A percentile compares a stretch with the other conserved stretches of the same genome.
phyloP scores from a whole-genome alignment of 2,329 filamentous ascomycete genomes.

The Emydomyces testavorans region DNA sequence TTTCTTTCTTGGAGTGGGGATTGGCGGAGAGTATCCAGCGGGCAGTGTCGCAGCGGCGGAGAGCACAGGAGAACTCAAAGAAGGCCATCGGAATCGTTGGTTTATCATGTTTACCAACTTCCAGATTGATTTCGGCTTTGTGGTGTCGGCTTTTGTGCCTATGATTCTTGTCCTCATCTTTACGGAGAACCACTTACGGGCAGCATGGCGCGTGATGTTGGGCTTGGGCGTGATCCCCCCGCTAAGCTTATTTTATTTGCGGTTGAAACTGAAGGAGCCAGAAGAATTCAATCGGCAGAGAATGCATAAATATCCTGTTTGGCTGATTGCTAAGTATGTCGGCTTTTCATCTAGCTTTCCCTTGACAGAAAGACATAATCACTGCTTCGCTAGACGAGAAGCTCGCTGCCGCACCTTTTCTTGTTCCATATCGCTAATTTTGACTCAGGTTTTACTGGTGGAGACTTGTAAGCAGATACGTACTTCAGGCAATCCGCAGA shows the following conservation, averaged over 20 bases:
- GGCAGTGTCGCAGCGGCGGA: constrained; percentile 78
- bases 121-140: constrained; percentile 76
- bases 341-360: constrained; percentile 20
- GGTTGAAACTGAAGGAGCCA: constrained; percentile 63
- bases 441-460: constrained; percentile 59
- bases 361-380: constrained; percentile 13
- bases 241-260: constrained; percentile 56
- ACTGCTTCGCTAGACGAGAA: constrained; percentile 15
- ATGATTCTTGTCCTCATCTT: constrained; percentile 52
- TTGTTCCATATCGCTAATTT: constrained; percentile 40
- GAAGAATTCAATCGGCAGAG: constrained; percentile 62
- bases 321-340: constrained; percentile 39
- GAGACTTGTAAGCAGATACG: constrained; percentile 41
- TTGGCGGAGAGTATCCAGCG: constrained; percentile 48
- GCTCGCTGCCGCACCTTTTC: background rate
- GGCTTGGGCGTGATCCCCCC: constrained; percentile 72
- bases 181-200: constrained; percentile 52
- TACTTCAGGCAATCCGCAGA: background rate
- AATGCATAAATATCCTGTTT: constrained; percentile 50
- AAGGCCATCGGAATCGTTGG: constrained; percentile 75
- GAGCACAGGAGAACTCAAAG: constrained; percentile 68
- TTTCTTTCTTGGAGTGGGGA: constrained; percentile 72
- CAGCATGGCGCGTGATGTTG: constrained; percentile 71
- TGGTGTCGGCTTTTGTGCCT: constrained; percentile 67
- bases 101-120: constrained; percentile 84